Conservation (phyloP, 225 moss, liverwort and hornwort genomes). For the Bryoerythrophyllum caledonicum region DNA sequence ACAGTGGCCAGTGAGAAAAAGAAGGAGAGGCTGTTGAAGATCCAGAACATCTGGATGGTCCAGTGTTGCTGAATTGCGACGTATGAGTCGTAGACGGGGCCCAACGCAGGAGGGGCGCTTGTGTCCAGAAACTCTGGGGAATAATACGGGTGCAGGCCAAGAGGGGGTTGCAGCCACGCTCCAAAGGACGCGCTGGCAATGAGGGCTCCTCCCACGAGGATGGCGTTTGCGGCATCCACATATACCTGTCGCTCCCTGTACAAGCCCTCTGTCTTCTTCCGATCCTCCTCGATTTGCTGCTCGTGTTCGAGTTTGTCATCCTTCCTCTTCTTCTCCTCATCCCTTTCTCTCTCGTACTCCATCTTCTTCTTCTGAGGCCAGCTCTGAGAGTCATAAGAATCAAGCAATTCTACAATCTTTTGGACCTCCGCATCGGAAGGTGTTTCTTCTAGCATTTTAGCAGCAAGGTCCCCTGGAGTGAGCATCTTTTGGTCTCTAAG, state of each 20-base stretch:
- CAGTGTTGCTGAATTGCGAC: conserved; percentile 19
- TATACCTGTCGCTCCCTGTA: conserved; percentile 30
- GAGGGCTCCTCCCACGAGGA: conserved; percentile 43
- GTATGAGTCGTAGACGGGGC: background rate
- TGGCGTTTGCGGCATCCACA: conserved; percentile 37
- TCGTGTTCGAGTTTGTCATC: too few species aligned
- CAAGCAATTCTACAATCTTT: background rate
- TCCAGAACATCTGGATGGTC: conserved; percentile 28
- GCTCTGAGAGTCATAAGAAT: background rate
- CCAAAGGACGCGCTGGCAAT: conserved; percentile 51
- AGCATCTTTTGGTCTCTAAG: background rate
- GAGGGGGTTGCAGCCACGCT: conserved; percentile 48
- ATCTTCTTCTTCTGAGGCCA: background rate
- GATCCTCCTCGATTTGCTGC: too few species aligned
- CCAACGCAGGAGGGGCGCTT: background rate
- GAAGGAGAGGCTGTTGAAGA: conserved; percentile 1
- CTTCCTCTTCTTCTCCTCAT: too few species aligned
- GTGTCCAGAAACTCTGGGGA: background rate
- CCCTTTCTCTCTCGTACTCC: too few species aligned
- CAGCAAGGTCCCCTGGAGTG: background rate
- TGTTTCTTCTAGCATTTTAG: background rate
- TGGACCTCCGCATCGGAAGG: background rate
- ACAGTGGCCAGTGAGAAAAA: background rate
- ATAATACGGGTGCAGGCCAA: conserved; percentile 4
- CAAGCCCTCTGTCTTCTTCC: background rate